Base-by-base conservation (phyloP, 257 asterid genomes). In the Perilla frutescens region DNA sequence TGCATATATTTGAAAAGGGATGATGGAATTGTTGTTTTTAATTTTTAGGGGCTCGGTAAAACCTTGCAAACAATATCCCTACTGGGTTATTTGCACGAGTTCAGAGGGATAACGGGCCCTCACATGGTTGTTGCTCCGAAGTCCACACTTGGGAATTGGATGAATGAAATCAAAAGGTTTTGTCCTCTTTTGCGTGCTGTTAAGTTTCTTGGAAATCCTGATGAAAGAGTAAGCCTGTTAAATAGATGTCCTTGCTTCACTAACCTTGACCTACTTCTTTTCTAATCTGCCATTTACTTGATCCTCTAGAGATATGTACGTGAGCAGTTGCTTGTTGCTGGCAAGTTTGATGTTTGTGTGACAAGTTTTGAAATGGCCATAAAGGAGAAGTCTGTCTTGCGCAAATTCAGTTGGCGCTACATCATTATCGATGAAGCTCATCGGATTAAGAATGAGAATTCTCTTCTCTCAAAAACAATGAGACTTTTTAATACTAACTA, bases 101-200 rank as follows among this genome's bases (percentile, higher is more conserved):
- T 90, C 81, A 87, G 94, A 84, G 98, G 98, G 77, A 95, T 95
- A 68, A 92, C 92, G n/a, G 99, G 98, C 61, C 99, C 99, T 59
- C 99, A 95, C 82, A 92, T 95, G 99, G 99, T 95, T 76, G 99
- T 92, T 82, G 96, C 99, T 49, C 99, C 99, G 7, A 95, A 95
- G 78, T 95, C 99, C 62, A 95, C 98, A 11, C 99, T 95, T 43
- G 99, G 99, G 40, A 92, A 95, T 77, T 95, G 99, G 99, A 95
- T 95, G 99, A 95, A 95, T 73, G 99, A 95, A 86, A 92, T 95
- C 75, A 92, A 86, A 73, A 91, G 97, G 63, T 95, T 95, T 81
- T 95, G 99, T 73, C 98, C 99, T 15, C 55, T 84, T 69, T 48
- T 95, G 66, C 97, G 99, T 55, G 96, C 99, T 81, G 88, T 92